Conservation (phyloP, 495 filamentous ascomycete genomes). For the Pseudevernia furfuracea region DNA sequence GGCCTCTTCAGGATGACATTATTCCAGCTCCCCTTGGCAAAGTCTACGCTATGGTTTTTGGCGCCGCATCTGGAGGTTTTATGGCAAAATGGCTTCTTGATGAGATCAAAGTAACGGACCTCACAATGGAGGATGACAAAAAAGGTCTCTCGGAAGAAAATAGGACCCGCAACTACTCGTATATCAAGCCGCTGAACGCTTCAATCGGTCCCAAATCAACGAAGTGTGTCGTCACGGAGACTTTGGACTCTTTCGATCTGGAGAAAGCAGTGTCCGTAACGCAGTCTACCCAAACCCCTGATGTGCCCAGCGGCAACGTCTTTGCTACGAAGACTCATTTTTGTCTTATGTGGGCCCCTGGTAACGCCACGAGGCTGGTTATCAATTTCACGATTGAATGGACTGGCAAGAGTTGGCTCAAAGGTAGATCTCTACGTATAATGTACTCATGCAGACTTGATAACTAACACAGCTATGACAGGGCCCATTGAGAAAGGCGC, state of each 20-base stretch:
- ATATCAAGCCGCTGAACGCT: slow-evolving; percentile 82
- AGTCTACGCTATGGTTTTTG: slow-evolving; percentile 81
- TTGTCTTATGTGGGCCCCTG: slow-evolving; percentile 83
- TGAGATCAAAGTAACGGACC: slow-evolving; percentile 82
- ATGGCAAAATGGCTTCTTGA: slow-evolving; percentile 76
- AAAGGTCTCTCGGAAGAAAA: slow-evolving; percentile 66
- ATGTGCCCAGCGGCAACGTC: slow-evolving; percentile 89
- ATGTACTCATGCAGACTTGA: neutral
- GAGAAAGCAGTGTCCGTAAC: slow-evolving; percentile 79
- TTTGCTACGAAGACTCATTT: slow-evolving; percentile 91
- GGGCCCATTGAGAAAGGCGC: slow-evolving; percentile 94
- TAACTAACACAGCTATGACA: slow-evolving; percentile 33
- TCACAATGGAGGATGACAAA: slow-evolving; percentile 74
- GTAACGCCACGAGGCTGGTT: slow-evolving; percentile 72
- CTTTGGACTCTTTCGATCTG: slow-evolving; percentile 70
- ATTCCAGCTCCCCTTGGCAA: slow-evolving; percentile 87
- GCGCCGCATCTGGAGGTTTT: slow-evolving; percentile 65
- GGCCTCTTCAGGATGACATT: slow-evolving; percentile 72
- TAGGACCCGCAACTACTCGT: slow-evolving; percentile 67
- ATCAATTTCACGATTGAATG: slow-evolving; percentile 89
- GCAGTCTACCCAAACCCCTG: slow-evolving; percentile 78
- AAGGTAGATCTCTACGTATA: slow-evolving; percentile 51
- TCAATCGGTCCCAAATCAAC: slow-evolving; percentile 90
- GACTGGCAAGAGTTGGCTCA: slow-evolving; percentile 97
- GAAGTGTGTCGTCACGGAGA: slow-evolving; percentile 85